Evolutionary conservation across 192 early-diverging fungal species (phyloP).

Genomic region (Thamnidium elegans): DNA sequence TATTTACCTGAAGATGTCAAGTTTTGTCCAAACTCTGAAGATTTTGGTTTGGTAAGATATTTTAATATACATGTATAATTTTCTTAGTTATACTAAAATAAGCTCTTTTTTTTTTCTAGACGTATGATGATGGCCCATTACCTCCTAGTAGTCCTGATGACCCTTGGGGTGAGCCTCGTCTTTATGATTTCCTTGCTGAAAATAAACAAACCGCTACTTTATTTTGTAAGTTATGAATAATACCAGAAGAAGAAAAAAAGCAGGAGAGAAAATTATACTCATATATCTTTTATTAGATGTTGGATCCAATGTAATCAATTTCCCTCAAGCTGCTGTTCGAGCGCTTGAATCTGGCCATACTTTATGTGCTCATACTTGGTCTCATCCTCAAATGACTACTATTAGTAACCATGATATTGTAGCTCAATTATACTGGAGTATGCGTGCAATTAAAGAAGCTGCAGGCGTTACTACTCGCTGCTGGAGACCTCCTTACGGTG

Average conservation of each 20-base stretch:
- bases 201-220: slow-evolving; percentile 44
- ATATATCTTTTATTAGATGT: slow-evolving; percentile 16
- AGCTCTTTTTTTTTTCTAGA: slow-evolving; percentile 8
- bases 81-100: neutral
- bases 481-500: slow-evolving; percentile 70
- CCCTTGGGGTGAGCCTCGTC: slow-evolving; percentile 27
- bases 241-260: neutral
- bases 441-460: slow-evolving; percentile 43
- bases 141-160: slow-evolving; percentile 15
- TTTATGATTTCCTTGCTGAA: slow-evolving; percentile 39
- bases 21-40: slow-evolving; percentile 27
- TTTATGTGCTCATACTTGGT: slow-evolving; percentile 56
- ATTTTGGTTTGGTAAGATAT: slow-evolving; percentile 22
- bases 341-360: slow-evolving; percentile 50
- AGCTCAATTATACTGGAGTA: slow-evolving; percentile 46
- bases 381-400: slow-evolving; percentile 50
- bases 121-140: slow-evolving; percentile 39
- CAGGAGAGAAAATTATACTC: neutral
- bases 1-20: slow-evolving; percentile 37
- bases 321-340: slow-evolving; percentile 33
- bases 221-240: slow-evolving; percentile 31
- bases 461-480: slow-evolving; percentile 43
- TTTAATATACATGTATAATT: neutral
- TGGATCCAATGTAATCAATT: slow-evolving; percentile 38
- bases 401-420: slow-evolving; percentile 45